phyloP scores from a whole-genome alignment of 139 green algal species.

The Chlorella sp. region DNA sequence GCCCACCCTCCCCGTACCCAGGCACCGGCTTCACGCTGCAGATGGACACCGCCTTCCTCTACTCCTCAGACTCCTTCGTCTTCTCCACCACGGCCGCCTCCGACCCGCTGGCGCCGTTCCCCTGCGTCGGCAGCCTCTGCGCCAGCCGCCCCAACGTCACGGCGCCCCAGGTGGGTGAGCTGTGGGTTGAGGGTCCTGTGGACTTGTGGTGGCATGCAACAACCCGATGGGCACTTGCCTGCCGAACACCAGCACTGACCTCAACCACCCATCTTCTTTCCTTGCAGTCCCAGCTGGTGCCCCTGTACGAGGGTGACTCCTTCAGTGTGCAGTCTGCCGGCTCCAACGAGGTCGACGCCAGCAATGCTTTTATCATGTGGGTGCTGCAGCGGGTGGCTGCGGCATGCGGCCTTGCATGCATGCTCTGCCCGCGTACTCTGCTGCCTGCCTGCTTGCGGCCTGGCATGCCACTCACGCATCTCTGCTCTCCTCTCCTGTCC shows the following conservation, averaged over 20 bases:
- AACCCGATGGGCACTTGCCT: too few relatives aligned
- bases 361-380: constrained; percentile 46
- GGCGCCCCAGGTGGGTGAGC: too few relatives aligned
- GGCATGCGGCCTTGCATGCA: too few relatives aligned
- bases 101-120: constrained; percentile 3
- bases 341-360: neutral
- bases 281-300: neutral
- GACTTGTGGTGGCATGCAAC: too few relatives aligned
- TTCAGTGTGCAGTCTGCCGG: constrained; percentile 1
- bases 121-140: constrained; percentile 7
- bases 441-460: too few relatives aligned
- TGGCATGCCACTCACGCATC: too few relatives aligned
- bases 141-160: neutral
- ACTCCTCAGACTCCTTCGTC: neutral
- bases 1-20: constrained; percentile 9
- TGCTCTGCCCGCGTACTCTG: too few relatives aligned
- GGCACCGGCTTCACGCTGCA: constrained; percentile 25
- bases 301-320: neutral
- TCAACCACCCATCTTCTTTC: too few relatives aligned
- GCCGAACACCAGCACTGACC: too few relatives aligned
- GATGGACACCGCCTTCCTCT: constrained; percentile 24
- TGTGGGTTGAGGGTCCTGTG: too few relatives aligned
- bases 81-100: neutral
- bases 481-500: too few relatives aligned
- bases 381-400: too few relatives aligned